phyloP scores from a whole-genome alignment of 176 grass and related monocot genomes.

The Lolium perenne region DNA sequence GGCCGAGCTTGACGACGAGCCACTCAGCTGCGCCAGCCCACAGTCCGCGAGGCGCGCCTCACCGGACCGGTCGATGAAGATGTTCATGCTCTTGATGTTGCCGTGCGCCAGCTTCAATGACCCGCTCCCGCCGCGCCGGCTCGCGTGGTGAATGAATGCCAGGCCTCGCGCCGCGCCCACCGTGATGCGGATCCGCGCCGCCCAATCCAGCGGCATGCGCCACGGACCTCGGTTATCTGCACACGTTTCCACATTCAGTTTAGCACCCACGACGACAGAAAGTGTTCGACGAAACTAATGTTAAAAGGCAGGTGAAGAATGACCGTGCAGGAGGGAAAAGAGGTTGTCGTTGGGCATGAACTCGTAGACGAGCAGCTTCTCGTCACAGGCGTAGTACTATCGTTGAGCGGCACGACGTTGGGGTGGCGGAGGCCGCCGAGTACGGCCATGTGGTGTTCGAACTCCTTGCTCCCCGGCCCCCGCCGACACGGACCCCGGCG shows the following conservation, averaged over 20 bases:
- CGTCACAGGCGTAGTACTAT: conserved; percentile 93
- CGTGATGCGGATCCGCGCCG: conserved; percentile 69
- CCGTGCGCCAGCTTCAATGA: conserved; percentile 75
- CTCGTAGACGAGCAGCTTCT: conserved; percentile 98
- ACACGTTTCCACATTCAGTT: neutral
- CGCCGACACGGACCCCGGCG: conserved; percentile 34
- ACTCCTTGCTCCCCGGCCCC: conserved; percentile 76
- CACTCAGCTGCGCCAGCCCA: conserved; percentile 73
- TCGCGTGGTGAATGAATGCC: conserved; percentile 86
- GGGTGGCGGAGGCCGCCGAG: conserved; percentile 76
- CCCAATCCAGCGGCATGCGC: conserved; percentile 84
- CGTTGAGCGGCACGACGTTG: conserved; percentile 74
- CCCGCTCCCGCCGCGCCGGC: conserved; percentile 53
- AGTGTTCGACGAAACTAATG: neutral
- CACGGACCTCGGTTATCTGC: conserved; percentile 81
- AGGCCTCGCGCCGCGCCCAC: conserved; percentile 66
- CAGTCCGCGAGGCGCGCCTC: conserved; percentile 71
- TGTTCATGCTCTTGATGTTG: conserved; percentile 89
- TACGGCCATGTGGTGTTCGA: conserved; percentile 87
- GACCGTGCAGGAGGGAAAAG: conserved; percentile 85
- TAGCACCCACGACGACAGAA: neutral
- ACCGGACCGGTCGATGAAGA: conserved; percentile 69
- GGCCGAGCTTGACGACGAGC: conserved; percentile 43
- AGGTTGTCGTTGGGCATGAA: conserved; percentile 97
- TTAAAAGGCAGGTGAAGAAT: neutral